These are phyloP conservation scores for Aspergillus ostianus DNA, from an alignment of 495 filamentous ascomycete species.

Conservation along the genomic window DNA sequence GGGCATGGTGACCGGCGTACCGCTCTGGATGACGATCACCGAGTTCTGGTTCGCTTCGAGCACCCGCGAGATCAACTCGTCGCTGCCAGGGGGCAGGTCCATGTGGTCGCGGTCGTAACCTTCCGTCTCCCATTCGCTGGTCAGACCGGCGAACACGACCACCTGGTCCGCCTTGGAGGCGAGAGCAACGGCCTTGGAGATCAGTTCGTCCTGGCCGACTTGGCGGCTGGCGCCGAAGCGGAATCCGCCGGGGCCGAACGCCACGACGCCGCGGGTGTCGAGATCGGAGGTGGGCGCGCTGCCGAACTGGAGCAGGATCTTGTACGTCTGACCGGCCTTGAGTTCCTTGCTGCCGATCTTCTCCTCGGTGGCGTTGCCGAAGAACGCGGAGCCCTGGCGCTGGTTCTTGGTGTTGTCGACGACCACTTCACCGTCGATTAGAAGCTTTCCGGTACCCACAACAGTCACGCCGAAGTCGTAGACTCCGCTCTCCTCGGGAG, in stretches of 20 bases:
- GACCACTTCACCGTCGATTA: slow-evolving; percentile 65
- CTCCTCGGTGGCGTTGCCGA: slow-evolving; percentile 59
- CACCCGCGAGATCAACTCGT: slow-evolving; percentile 69
- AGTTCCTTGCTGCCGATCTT: slow-evolving; percentile 56
- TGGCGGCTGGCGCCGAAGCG: slow-evolving; percentile 74
- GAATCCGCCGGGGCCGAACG: slow-evolving; percentile 69
- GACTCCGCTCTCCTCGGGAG: slow-evolving; percentile 59
- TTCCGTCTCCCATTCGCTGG: slow-evolving; percentile 86
- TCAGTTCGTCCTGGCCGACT: slow-evolving; percentile 63
- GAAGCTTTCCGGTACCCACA: slow-evolving; percentile 69
- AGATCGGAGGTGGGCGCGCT: slow-evolving; percentile 62
- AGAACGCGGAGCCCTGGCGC: slow-evolving; percentile 59
- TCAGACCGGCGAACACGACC: slow-evolving; percentile 75
- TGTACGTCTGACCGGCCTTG: slow-evolving; percentile 59
- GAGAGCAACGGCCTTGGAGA: slow-evolving; percentile 59
- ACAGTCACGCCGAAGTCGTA: slow-evolving; percentile 78
- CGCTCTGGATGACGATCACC: slow-evolving; percentile 78
- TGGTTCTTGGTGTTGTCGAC: slow-evolving; percentile 68
- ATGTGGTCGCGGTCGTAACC: slow-evolving; percentile 82
- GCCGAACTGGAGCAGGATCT: slow-evolving; percentile 62
- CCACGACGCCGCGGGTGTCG: slow-evolving; percentile 46
- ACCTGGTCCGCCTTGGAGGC: slow-evolving; percentile 69
- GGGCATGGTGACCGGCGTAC: slow-evolving; percentile 82
- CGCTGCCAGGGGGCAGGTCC: slow-evolving; percentile 76
- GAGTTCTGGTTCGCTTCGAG: slow-evolving; percentile 69